These are phyloP conservation scores for Oryza meridionalis DNA, from an alignment of 176 grass and related monocot species.

Conservation along the genomic window DNA sequence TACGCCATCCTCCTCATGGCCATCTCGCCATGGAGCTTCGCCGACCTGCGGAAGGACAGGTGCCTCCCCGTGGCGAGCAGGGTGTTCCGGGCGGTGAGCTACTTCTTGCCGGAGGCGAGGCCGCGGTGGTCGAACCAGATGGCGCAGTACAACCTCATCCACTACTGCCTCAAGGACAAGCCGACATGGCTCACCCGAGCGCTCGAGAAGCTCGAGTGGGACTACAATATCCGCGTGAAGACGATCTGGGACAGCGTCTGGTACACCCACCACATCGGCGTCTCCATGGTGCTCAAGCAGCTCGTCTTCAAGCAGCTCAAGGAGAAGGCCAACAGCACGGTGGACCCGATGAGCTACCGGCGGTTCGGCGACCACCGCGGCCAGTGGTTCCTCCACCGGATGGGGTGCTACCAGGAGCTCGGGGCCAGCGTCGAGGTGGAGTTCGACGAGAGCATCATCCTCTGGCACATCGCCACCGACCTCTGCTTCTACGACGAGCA, in stretches of 20 bases:
- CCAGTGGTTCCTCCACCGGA: background rate
- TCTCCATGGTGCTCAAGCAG: background rate
- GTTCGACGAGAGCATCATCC: background rate
- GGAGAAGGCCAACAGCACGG: background rate
- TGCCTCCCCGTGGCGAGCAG: background rate
- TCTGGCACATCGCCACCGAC: background rate
- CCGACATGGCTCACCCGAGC: background rate
- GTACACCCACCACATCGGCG: background rate
- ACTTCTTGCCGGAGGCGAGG: background rate
- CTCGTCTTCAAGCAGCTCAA: background rate
- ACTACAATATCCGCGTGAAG: background rate
- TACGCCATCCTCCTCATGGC: background rate
- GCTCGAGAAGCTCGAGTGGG: background rate
- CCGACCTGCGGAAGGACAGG: background rate
- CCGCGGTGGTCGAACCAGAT: background rate
- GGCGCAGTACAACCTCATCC: background rate
- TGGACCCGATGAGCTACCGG: background rate
- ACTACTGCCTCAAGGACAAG: background rate
- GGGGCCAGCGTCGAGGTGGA: background rate
- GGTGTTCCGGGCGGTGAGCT: background rate
- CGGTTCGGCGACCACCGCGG: background rate
- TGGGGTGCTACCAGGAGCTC: background rate
- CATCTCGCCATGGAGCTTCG: background rate
- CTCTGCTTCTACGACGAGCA: background rate
- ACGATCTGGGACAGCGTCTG: background rate